Percentiles rank a stretch among this genome's conserved stretches.
Conservation (phyloP, 116 monocot species). For the Thalassia testudinum region DNA sequence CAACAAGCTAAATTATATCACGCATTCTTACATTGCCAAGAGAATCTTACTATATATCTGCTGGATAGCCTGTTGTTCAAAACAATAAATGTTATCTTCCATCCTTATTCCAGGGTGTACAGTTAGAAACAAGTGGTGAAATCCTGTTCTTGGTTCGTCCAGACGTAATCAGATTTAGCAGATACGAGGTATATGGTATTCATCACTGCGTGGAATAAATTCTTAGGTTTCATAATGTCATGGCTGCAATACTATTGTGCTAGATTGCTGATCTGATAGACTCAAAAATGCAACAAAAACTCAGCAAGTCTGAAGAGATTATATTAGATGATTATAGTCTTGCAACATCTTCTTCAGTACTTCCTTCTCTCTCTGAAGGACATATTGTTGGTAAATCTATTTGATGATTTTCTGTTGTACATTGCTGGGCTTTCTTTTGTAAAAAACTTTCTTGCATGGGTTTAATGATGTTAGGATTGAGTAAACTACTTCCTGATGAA, state of each 20-base stretch:
- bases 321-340: constrained; percentile 19
- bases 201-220: not conserved
- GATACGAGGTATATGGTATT: constrained; percentile 46
- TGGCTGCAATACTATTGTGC: not conserved
- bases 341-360: constrained; percentile 29
- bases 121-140: constrained; percentile 29
- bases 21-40: too few species aligned
- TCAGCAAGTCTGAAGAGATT: constrained; percentile 28
- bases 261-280: constrained; percentile 44
- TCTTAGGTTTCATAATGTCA: not conserved
- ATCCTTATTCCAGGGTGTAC: constrained; percentile 31
- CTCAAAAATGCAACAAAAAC: constrained; percentile 14
- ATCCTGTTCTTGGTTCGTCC: constrained; percentile 61
- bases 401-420: not conserved
- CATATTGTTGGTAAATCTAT: constrained; percentile 44
- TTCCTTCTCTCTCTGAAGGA: constrained; percentile 62
- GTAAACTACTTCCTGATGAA: constrained; percentile 32
- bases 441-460: not conserved
- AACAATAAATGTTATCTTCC: too few species aligned
- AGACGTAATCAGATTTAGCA: constrained; percentile 54
- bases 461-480: constrained; percentile 24
- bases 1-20: too few species aligned
- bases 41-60: too few species aligned
- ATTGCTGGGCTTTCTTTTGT: not conserved
- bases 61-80: too few species aligned